These are phyloP conservation scores for Rugonectria rugulosa DNA, from an alignment of 2,329 filamentous ascomycete species.

Conservation along the genomic window DNA sequence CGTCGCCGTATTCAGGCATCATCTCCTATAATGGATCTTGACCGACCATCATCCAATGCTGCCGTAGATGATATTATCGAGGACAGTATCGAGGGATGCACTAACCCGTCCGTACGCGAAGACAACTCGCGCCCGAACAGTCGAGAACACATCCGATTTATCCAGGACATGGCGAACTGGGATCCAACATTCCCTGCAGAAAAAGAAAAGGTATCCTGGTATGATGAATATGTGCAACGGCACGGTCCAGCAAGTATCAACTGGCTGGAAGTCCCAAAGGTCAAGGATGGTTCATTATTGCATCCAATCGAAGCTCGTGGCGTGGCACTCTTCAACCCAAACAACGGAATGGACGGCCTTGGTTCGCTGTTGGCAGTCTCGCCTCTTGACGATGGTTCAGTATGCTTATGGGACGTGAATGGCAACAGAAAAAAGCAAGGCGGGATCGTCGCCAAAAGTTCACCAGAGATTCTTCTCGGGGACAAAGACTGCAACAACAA, in stretches of 20 bases:
- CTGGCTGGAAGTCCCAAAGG: constrained; percentile 75
- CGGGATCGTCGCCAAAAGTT: constrained; percentile 70
- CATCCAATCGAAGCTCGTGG: constrained; percentile 74
- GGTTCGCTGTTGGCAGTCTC: constrained; percentile 68
- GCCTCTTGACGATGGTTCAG: constrained; percentile 84
- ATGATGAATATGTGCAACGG: constrained; percentile 86
- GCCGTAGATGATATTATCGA: constrained; percentile 14
- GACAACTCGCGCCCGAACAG: constrained; percentile 27
- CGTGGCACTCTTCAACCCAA: constrained; percentile 69
- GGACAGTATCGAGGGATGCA: constrained; percentile 4
- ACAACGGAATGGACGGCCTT: constrained; percentile 55
- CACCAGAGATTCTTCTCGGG: constrained; percentile 71
- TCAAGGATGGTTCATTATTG: constrained; percentile 49
- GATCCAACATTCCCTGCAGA: constrained; percentile 79
- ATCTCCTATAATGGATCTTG: constrained; percentile 26
- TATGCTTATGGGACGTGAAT: constrained; percentile 85
- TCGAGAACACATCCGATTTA: constrained; percentile 31
- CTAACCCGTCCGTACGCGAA: constrained; percentile 32
- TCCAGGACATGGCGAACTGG: constrained; percentile 78
- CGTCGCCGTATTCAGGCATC: constrained; percentile 43
- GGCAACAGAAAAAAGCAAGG: constrained; percentile 63
- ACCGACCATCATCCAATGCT: background rate
- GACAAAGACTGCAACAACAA: constrained; percentile 55
- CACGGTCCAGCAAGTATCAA: constrained; percentile 76
- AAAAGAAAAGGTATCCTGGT: constrained; percentile 80